These are phyloP conservation scores for Amphichorda felina DNA, from an alignment of 2,329 filamentous ascomycete genomes.

Conservation along the genomic window DNA sequence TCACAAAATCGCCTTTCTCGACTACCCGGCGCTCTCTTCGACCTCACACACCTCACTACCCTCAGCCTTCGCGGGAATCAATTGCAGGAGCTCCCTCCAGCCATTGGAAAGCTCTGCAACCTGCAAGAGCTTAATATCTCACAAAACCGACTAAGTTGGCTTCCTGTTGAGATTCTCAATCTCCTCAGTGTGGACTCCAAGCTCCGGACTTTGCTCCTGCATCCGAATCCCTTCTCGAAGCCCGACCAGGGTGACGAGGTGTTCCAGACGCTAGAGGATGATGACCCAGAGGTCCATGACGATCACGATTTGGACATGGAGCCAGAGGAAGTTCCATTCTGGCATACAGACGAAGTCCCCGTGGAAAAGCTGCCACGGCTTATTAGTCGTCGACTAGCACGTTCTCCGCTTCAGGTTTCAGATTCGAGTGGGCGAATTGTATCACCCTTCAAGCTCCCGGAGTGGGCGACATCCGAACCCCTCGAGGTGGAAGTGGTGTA, in stretches of 20 bases:
- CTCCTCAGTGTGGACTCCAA: conserved; percentile 33
- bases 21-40: conserved; percentile 49
- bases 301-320: conserved; percentile 2
- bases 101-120: conserved; percentile 44
- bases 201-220: conserved; percentile 39
- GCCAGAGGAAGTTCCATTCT: conserved; percentile 3
- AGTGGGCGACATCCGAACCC: background rate
- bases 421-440: conserved; percentile 15
- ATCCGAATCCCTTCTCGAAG: conserved; percentile 51
- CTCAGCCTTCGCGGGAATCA: conserved; percentile 55
- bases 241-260: conserved; percentile 9
- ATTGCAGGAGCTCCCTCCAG: conserved; percentile 47
- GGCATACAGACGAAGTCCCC: no score
- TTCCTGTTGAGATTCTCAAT: conserved; percentile 52
- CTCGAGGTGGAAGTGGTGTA: conserved; percentile 2
- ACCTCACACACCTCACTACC: conserved; percentile 48
- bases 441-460: conserved; percentile 17
- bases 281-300: background rate
- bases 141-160: conserved; percentile 45
- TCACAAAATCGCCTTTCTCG: conserved; percentile 43
- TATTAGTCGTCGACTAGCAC: conserved; percentile 13
- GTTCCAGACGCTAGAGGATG: background rate
- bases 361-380: conserved; percentile 7
- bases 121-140: conserved; percentile 54
- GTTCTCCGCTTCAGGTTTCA: conserved; percentile 18